Evolutionary conservation across 495 filamentous ascomycete genomes (phyloP), one percentile per base, ranked within the genome.

Genomic region (Apodospora peruviana): DNA sequence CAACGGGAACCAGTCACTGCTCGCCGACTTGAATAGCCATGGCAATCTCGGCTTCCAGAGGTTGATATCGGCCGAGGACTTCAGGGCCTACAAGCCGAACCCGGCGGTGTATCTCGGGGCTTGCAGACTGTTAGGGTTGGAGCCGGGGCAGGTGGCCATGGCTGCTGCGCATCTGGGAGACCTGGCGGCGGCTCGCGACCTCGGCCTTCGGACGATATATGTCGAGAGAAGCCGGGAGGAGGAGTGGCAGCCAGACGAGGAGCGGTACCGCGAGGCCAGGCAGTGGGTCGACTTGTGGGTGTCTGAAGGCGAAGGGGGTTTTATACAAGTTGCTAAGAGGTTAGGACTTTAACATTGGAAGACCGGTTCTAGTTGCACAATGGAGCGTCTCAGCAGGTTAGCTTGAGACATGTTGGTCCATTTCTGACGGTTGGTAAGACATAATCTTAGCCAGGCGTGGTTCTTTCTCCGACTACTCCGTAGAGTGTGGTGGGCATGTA

Each of bases 131-230:
- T 64, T 90, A 38, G 81, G 77, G 0, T 44, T 84, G 37, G 58
- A 77, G 50, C 76, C 80, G 1, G 52, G 50, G 16, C 75, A 91
- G 52, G 85, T 87, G 44, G 85, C 77, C 0, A 75, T 91, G 79
- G 87, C 90, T n/a, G 87, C 88, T 12, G 79, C 87, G 35, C 88
- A 94, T 66, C 60, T 90, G 40, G 56, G 50, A 11, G 87, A 91
- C 58, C 57, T 91, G 50, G 73, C 78, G 40, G 86, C 78, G 0
- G 88, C 86, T 11, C 81, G 81, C 59, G 59, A 49, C 10, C 71
- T 67, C 37, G 88, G 87, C 0, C 69, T 90, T 41, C 68, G 75
- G 59, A 86, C 84, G 0, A 75, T 94, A 32, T 93, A 88, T 67
- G 81, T 91, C n/a, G 86, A 86, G 68, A 68, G 85, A 45, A 61